Conservation (phyloP, 441 rosid species). For the Cnidoscolus chayamansa region DNA sequence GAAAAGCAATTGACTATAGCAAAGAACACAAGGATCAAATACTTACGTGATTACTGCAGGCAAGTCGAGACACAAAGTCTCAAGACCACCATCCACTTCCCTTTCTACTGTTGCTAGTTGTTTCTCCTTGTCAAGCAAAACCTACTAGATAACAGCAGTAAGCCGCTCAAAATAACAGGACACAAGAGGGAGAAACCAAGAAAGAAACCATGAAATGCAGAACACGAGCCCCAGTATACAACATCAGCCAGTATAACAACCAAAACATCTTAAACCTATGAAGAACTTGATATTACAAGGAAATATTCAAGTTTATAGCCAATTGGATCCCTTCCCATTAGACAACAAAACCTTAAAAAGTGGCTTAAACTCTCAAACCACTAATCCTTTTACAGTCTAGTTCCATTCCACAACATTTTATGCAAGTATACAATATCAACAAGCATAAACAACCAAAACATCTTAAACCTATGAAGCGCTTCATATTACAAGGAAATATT, state of each 20-base stretch:
- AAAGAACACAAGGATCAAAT: not conserved
- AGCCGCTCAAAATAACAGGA: constrained; percentile 6
- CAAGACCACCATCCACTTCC: constrained; percentile 97
- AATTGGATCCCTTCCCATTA: not conserved
- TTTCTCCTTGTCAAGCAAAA: constrained; percentile 72
- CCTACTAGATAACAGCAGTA: constrained; percentile 49
- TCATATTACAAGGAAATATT: not conserved
- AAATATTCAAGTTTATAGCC: not conserved
- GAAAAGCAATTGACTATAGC: constrained; percentile 3
- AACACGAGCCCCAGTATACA: not conserved
- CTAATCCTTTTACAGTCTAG: not conserved
- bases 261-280: not conserved
- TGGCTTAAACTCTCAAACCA: no score
- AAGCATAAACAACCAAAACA: not conserved
- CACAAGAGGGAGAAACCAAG: not conserved
- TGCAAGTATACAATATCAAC: not conserved
- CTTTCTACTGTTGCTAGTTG: constrained; percentile 69
- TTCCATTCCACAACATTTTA: not conserved
- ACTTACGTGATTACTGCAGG: constrained; percentile 89
- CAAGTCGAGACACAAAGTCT: constrained; percentile 63
- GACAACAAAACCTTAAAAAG: not conserved
- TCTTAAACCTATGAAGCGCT: not conserved
- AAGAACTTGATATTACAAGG: not conserved
- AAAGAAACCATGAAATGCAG: not conserved
- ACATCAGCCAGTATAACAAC: not conserved